Evolutionary conservation across 768 basidiomycete species (phyloP), one percentile per base, ranked within the genome.

Genomic region (Leucosporidium creatinivorum): DNA sequence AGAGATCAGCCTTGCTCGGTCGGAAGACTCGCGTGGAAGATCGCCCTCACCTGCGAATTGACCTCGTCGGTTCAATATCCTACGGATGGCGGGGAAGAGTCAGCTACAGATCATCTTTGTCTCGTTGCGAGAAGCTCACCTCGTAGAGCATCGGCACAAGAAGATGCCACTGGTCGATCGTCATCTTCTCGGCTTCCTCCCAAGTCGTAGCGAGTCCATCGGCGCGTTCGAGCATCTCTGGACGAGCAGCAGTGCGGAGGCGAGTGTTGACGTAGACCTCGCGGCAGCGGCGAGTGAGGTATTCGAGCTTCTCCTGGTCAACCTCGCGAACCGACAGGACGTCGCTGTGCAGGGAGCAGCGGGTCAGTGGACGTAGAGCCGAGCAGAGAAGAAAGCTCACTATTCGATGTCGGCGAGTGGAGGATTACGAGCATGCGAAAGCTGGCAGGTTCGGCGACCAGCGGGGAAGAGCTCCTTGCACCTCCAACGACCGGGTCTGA

Each of bases 401-500:
- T 59, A 58, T 10, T 58, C 50, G 50, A 65, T 59, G 26, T 59
- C 58, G 36, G 6, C 13, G 25, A 65, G 36, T 1, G 64, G 58
- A 30, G 64, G 64, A 28, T 65, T 58, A 26, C 64, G 57, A 8
- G 64, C 64, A 39, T 65, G 64, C n/a, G 49, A 51, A 21, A 65
- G 64, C 19, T 47, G 57, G 51, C 58, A 65, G 3, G 64, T 65
- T 33, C 58, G 28, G 8, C 64, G 31, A 2, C 50, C 50, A 6
- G 48, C 58, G 7, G 64, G 64, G 58, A 65, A 65, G 36, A 65
- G 50, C 36, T 65, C 64, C 36, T 47, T 57, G 56, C 63, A 33
- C 25, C 63, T 33, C 63, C 63, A 65, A 19, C 63, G 28, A 7
- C 63, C 63, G 3, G 63, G 51, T 17, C 39, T 44, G 39, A 17